Evolutionary conservation across 805 yeast species (phyloP).

Genomic region (Candida tallmaniae): DNA sequence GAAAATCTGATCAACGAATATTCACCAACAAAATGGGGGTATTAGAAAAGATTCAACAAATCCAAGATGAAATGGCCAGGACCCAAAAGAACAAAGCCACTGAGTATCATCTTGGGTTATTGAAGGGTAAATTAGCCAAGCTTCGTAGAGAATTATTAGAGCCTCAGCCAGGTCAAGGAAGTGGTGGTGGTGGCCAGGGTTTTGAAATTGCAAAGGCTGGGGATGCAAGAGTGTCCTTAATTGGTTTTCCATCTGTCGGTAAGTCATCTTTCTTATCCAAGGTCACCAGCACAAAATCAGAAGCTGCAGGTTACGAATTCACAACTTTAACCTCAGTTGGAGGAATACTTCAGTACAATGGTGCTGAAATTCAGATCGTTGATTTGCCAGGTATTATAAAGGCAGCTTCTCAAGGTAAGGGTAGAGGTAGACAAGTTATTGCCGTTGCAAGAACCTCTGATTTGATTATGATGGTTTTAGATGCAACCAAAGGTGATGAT

Average conservation of each 20-base stretch:
- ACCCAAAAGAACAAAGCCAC: slow-evolving; percentile 98
- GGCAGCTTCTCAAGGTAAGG: slow-evolving; percentile 96
- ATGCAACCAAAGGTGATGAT: slow-evolving; percentile 90
- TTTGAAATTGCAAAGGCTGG: slow-evolving; percentile 95
- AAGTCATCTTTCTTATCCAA: slow-evolving; percentile 86
- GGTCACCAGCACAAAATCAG: slow-evolving; percentile 90
- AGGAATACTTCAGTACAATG: slow-evolving; percentile 90
- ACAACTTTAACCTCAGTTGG: slow-evolving; percentile 96
- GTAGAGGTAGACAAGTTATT: slow-evolving; percentile 95
- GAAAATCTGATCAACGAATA: too few relatives aligned
- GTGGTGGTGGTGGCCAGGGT: slow-evolving; percentile 76
- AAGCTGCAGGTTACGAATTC: slow-evolving; percentile 91
- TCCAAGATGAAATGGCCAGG: slow-evolving; percentile 89
- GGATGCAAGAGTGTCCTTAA: slow-evolving; percentile 90
- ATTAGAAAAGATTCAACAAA: slow-evolving; percentile 74
- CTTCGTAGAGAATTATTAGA: slow-evolving; percentile 87
- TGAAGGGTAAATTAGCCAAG: slow-evolving; percentile 92
- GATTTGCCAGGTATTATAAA: slow-evolving; percentile 96
- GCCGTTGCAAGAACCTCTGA: slow-evolving; percentile 96
- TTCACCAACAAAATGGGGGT: slow-evolving; percentile 29
- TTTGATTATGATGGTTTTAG: slow-evolving; percentile 85
- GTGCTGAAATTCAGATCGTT: slow-evolving; percentile 96
- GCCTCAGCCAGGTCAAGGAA: slow-evolving; percentile 74
- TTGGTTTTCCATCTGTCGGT: slow-evolving; percentile 98
- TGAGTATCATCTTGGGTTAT: slow-evolving; percentile 90